phyloP scores from a whole-genome alignment of 2,329 filamentous ascomycete genomes.

The Trichoderma sp. region DNA sequence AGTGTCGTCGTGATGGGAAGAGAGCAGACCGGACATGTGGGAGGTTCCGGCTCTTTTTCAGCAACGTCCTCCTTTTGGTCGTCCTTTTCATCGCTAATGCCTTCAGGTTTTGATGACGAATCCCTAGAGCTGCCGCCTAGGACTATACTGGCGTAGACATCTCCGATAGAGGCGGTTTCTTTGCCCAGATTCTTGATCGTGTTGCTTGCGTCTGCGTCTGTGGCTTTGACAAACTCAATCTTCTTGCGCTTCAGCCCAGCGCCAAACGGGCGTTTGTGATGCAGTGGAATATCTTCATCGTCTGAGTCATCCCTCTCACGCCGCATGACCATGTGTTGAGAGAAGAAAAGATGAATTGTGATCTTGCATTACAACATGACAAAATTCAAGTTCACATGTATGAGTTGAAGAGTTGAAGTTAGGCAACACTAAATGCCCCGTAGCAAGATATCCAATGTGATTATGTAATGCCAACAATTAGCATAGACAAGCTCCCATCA shows the following conservation, averaged over 20 bases:
- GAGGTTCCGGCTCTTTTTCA: slow-evolving; percentile 5
- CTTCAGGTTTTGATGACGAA: slow-evolving; percentile 21
- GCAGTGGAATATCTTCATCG: slow-evolving; percentile 49
- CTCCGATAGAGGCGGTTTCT: slow-evolving; percentile 41
- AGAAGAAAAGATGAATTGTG: background rate
- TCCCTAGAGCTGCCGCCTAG: slow-evolving; percentile 41
- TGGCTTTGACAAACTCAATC: slow-evolving; percentile 57
- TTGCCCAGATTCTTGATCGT: slow-evolving; percentile 27
- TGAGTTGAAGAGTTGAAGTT: background rate
- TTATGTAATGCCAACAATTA: background rate
- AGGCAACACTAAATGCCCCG: background rate
- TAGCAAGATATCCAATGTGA: too few relatives aligned
- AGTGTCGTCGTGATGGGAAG: slow-evolving; percentile 33
- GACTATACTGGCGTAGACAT: slow-evolving; percentile 66
- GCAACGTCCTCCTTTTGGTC: background rate
- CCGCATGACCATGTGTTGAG: slow-evolving; percentile 25
- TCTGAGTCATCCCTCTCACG: slow-evolving; percentile 28
- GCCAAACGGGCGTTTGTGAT: slow-evolving; percentile 54
- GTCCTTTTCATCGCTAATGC: slow-evolving; percentile 16
- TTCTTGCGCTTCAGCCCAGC: slow-evolving; percentile 52
- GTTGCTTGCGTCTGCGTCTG: slow-evolving; percentile 36
- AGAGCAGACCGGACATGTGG: slow-evolving; percentile 37
- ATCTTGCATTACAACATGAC: background rate
- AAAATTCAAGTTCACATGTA: background rate
- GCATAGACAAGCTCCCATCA: background rate